These are phyloP conservation scores for Pichia manshurica DNA, from an alignment of 805 yeast species.

Conservation along the genomic window DNA sequence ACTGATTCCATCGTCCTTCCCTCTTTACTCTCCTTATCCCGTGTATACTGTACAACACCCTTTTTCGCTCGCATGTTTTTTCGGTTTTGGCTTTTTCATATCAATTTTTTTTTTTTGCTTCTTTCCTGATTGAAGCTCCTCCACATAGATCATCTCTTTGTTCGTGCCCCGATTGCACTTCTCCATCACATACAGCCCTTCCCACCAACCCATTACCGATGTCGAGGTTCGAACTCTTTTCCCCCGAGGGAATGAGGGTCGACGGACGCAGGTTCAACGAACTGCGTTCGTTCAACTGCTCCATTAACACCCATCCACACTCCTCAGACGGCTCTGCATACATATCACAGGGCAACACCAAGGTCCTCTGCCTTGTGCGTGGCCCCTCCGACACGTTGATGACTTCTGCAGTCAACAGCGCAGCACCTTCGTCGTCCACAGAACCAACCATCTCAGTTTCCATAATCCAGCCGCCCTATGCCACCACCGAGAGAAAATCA, in stretches of 20 bases:
- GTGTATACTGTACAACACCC: too few species aligned
- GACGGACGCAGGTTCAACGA: slow-evolving; percentile 98
- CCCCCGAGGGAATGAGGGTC: slow-evolving; percentile 89
- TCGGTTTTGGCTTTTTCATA: too few species aligned
- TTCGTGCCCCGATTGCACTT: too few species aligned
- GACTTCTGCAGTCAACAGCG: slow-evolving; percentile 31
- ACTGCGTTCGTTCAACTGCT: slow-evolving; percentile 72
- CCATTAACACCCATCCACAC: slow-evolving; percentile 80
- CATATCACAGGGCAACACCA: slow-evolving; percentile 88
- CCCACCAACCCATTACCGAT: slow-evolving; percentile 9
- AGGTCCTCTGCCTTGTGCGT: slow-evolving; percentile 73
- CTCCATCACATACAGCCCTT: too few species aligned
- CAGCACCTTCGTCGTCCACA: slow-evolving; percentile 48
- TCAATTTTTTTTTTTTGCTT: not conserved
- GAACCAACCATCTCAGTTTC: slow-evolving; percentile 60
- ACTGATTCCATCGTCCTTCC: not conserved
- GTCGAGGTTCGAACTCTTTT: slow-evolving; percentile 68
- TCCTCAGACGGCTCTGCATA: slow-evolving; percentile 90
- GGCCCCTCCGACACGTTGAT: slow-evolving; percentile 76
- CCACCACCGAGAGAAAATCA: slow-evolving; percentile 70
- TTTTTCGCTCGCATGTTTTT: too few species aligned
- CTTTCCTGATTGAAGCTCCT: too few species aligned
- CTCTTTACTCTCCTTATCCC: not conserved
- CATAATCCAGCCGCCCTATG: slow-evolving; percentile 73
- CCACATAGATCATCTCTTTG: too few species aligned